Evolutionary conservation across 1,284 basidiomycete species (phyloP).

Genomic region (Leccinum pachyderme): DNA sequence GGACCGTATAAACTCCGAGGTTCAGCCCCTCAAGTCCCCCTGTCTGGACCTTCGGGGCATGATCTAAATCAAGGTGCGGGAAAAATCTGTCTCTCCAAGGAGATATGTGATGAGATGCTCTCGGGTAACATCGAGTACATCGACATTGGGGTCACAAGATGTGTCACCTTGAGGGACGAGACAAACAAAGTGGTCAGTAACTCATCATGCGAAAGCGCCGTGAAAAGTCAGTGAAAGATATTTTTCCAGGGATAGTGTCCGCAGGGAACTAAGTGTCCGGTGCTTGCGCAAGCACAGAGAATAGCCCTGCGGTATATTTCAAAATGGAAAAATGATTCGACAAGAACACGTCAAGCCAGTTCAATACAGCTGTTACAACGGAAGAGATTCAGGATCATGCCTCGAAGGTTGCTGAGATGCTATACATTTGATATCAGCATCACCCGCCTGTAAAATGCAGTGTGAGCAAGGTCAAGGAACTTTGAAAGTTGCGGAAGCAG

Average conservation of each 20-base stretch:
- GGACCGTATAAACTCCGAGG: no score
- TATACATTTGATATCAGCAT: conserved; percentile 60
- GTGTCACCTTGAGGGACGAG: conserved; percentile 11
- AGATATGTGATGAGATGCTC: conserved; percentile 22
- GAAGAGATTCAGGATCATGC: conserved; percentile 1
- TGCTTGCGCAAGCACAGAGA: conserved; percentile 42
- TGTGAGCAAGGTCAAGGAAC: conserved; percentile 23
- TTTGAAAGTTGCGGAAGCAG: conserved; percentile 50
- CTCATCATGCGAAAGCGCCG: conserved; percentile 19
- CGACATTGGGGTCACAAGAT: conserved; percentile 23
- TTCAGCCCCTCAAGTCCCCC: conserved; percentile 32
- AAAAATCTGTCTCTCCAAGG: conserved; percentile 29
- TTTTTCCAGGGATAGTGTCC: conserved; percentile 21
- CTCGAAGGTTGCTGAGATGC: neutral
- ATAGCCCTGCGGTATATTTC: conserved; percentile 32
- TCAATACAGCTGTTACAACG: conserved; percentile 42
- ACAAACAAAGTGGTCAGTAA: conserved; percentile 20
- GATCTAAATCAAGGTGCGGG: conserved; percentile 26
- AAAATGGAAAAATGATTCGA: neutral
- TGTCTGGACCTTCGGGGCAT: conserved; percentile 20
- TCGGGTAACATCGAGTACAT: conserved; percentile 18
- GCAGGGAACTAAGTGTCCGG: conserved; percentile 1
- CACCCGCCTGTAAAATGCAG: conserved; percentile 47
- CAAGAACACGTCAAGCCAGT: conserved; percentile 52
- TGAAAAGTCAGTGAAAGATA: conserved; percentile 26